These are phyloP conservation scores for Cylindrotheca closterium DNA, from an alignment of 108 stramenopile species.

Conservation along the genomic window DNA sequence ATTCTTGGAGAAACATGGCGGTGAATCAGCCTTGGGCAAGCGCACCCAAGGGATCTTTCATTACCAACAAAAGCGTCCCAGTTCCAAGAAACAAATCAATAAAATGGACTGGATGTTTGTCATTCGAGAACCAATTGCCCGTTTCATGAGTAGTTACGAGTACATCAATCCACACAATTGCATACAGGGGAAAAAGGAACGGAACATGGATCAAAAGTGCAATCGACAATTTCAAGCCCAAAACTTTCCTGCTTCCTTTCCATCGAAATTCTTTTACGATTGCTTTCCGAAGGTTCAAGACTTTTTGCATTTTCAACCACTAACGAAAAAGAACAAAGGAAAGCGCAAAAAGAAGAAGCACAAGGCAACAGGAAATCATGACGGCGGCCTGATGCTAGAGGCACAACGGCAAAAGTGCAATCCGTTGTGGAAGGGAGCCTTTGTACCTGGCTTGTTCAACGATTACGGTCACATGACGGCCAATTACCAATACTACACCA, in stretches of 20 bases:
- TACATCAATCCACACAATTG: background rate
- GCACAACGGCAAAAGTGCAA: background rate
- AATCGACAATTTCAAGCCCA: background rate
- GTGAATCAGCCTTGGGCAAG: background rate
- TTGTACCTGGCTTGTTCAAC: background rate
- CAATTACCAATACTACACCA: slow-evolving; percentile 9
- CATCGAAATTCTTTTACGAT: slow-evolving; percentile 2
- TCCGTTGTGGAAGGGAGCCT: background rate
- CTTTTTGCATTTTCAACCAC: background rate
- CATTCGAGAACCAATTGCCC: background rate
- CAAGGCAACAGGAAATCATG: too few relatives aligned
- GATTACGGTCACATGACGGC: background rate
- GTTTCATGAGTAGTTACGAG: background rate
- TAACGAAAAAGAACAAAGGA: background rate
- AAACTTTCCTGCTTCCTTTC: background rate
- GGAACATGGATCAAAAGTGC: background rate
- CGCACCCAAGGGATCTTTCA: background rate
- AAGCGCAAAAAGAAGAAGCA: background rate
- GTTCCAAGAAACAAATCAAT: background rate
- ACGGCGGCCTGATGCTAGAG: too few relatives aligned
- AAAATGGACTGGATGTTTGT: background rate
- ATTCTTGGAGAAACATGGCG: background rate
- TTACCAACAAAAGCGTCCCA: background rate
- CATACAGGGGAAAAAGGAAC: background rate
- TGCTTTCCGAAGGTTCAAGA: slow-evolving; percentile 6